Evolutionary conservation across 2,329 filamentous ascomycete genomes (phyloP).

Genomic region (Bipolaris oryzae): DNA sequence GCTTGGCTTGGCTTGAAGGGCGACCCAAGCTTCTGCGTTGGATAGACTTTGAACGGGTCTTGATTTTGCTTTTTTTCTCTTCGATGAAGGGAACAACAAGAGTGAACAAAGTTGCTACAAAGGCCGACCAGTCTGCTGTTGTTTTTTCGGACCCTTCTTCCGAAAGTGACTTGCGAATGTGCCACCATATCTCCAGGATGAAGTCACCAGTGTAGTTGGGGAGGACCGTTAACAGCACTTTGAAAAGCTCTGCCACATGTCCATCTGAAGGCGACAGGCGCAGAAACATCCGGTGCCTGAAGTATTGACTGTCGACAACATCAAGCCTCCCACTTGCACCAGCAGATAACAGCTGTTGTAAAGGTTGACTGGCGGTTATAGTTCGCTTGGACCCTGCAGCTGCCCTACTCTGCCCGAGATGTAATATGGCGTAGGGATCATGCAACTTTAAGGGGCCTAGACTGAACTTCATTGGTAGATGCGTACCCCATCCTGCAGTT

Average conservation of each 20-base stretch:
- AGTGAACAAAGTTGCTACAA: constrained; percentile 50
- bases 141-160: constrained; percentile 13
- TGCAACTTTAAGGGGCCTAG: constrained; percentile 41
- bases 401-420: constrained; percentile 32
- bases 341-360: constrained; percentile 33
- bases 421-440: constrained; percentile 41
- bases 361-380: constrained; percentile 29
- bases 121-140: constrained; percentile 47
- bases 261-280: constrained; percentile 37
- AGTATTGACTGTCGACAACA: constrained; percentile 40
- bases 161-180: constrained; percentile 35
- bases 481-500: constrained; percentile 46
- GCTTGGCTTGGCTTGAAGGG: constrained; percentile 30
- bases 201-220: constrained; percentile 46
- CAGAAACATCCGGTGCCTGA: constrained; percentile 42
- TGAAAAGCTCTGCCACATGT: constrained; percentile 40
- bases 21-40: constrained; percentile 34
- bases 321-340: constrained; percentile 38
- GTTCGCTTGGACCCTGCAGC: constrained; percentile 45
- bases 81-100: constrained; percentile 47
- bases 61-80: constrained; percentile 32
- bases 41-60: constrained; percentile 22
- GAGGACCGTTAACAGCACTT: constrained; percentile 41
- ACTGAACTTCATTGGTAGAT: constrained; percentile 37
- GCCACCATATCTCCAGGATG: constrained; percentile 49